Percentiles rank a stretch among this genome's conserved stretches.
Conservation (phyloP, 345 rosid species). For the Hypericum androsaemum region DNA sequence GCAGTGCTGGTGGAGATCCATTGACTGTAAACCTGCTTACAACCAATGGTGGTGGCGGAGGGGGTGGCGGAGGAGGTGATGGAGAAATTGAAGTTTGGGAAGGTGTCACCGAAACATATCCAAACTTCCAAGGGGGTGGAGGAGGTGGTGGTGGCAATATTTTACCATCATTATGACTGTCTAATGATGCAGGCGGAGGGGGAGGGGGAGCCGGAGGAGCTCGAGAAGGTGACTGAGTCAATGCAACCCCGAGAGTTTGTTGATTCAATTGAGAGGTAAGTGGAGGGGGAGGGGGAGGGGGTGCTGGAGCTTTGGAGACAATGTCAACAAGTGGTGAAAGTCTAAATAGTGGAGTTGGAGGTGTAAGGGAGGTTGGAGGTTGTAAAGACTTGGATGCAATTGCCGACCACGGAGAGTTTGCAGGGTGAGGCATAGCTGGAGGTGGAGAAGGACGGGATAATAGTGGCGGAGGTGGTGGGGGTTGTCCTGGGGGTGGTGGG, state of each 20-base stretch:
- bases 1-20: slow-evolving; percentile 22
- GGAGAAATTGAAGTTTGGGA: slow-evolving; percentile 11
- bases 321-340: no score
- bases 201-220: slow-evolving; percentile 25
- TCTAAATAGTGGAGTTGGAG: neutral
- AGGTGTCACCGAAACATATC: slow-evolving; percentile 16
- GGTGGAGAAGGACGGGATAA: neutral
- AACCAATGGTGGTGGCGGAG: slow-evolving; percentile 13
- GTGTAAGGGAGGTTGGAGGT: neutral
- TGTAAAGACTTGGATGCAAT: neutral
- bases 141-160: slow-evolving; percentile 37
- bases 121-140: slow-evolving; percentile 52
- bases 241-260: slow-evolving; percentile 19
- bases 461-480: slow-evolving; percentile 17
- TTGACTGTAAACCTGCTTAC: slow-evolving; percentile 21
- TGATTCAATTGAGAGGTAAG: slow-evolving; percentile 1
- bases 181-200: slow-evolving; percentile 30
- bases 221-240: slow-evolving; percentile 14
- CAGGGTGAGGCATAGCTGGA: no score
- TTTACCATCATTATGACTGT: slow-evolving; percentile 23
- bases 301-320: neutral
- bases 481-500: slow-evolving; percentile 5
- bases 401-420: no score
- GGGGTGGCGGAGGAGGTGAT: slow-evolving; percentile 23
- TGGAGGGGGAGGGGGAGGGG: slow-evolving; percentile 3